Evolutionary conservation across 345 rosid species (phyloP).

Genomic region (Aquilaria sinensis): DNA sequence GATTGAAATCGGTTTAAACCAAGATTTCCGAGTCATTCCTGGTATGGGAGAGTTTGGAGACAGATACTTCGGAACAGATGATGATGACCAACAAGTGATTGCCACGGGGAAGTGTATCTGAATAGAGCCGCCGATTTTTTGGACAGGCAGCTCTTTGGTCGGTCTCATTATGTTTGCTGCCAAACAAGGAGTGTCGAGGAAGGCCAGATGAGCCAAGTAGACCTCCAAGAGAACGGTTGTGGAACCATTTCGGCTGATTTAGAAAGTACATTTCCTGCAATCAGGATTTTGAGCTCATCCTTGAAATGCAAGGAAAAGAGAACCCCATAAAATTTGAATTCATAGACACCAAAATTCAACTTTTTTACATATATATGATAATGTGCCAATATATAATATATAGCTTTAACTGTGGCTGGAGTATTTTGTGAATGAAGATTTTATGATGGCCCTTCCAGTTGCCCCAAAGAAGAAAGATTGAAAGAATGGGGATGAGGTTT

Average conservation of each 20-base stretch:
- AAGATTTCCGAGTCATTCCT: slow-evolving; percentile 91
- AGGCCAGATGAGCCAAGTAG: slow-evolving; percentile 5
- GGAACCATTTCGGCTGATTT: slow-evolving; percentile 37
- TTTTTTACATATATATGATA: background rate
- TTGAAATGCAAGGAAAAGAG: background rate
- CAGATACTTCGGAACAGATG: slow-evolving; percentile 95
- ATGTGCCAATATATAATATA: slow-evolving; percentile 1
- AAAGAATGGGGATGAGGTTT: too few species aligned
- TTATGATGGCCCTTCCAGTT: too few species aligned
- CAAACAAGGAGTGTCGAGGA: background rate
- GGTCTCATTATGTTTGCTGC: slow-evolving; percentile 2
- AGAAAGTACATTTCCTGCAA: background rate
- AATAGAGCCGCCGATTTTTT: slow-evolving; percentile 10
- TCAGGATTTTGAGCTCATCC: background rate
- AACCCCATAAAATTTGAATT: slow-evolving; percentile 15
- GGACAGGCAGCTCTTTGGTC: slow-evolving; percentile 4
- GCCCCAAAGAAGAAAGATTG: too few species aligned
- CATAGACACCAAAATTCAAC: slow-evolving; percentile 6
- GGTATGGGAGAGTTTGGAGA: slow-evolving; percentile 99
- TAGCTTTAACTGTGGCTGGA: background rate
- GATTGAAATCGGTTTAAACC: slow-evolving; percentile 83
- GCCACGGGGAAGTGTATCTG: slow-evolving; percentile 10
- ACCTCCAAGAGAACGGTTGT: slow-evolving; percentile 11
- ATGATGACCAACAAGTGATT: slow-evolving; percentile 46
- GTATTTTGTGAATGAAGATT: too few species aligned